Evolutionary conservation across 2,329 filamentous ascomycete species (phyloP).

Genomic region (Colletotrichum ledebouriae): DNA sequence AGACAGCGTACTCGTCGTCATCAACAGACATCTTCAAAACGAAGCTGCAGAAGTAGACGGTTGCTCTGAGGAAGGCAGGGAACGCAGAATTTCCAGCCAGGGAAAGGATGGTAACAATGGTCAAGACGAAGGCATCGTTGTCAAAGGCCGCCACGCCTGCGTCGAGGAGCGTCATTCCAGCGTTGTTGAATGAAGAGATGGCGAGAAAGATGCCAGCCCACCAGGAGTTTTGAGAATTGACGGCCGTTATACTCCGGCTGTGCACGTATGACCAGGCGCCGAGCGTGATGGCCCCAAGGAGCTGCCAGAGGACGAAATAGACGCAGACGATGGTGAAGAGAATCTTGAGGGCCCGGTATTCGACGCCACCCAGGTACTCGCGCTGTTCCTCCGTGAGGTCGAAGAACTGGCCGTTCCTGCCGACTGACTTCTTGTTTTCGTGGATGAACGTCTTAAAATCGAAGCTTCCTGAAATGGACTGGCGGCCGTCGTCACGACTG

Average conservation of each 20-base stretch:
- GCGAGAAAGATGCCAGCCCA: slow-evolving; percentile 78
- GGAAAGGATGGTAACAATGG: slow-evolving; percentile 69
- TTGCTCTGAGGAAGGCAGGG: slow-evolving; percentile 72
- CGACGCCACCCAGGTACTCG: slow-evolving; percentile 71
- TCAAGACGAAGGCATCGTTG: slow-evolving; percentile 62
- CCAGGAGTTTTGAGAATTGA: slow-evolving; percentile 74
- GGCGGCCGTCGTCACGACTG: slow-evolving; percentile 49
- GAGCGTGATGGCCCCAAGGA: slow-evolving; percentile 69
- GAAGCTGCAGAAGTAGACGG: slow-evolving; percentile 66
- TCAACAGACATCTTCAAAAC: slow-evolving; percentile 55
- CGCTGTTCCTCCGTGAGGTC: slow-evolving; percentile 66
- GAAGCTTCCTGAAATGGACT: slow-evolving; percentile 52
- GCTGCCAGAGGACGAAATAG: slow-evolving; percentile 72
- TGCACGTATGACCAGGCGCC: slow-evolving; percentile 71
- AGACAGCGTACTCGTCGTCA: slow-evolving; percentile 53
- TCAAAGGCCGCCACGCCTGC: slow-evolving; percentile 75
- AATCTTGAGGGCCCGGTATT: slow-evolving; percentile 74
- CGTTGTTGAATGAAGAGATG: slow-evolving; percentile 78
- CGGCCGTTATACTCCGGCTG: slow-evolving; percentile 60
- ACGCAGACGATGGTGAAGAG: slow-evolving; percentile 71
- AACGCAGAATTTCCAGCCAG: slow-evolving; percentile 77
- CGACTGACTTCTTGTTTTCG: slow-evolving; percentile 55
- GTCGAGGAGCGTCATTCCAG: slow-evolving; percentile 76
- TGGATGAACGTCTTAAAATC: slow-evolving; percentile 20
- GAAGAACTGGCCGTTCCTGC: slow-evolving; percentile 68